Evolutionary conservation across 345 rosid species (phyloP), one percentile per base, ranked within the genome.

Genomic region (Noccaea bulbosa): DNA sequence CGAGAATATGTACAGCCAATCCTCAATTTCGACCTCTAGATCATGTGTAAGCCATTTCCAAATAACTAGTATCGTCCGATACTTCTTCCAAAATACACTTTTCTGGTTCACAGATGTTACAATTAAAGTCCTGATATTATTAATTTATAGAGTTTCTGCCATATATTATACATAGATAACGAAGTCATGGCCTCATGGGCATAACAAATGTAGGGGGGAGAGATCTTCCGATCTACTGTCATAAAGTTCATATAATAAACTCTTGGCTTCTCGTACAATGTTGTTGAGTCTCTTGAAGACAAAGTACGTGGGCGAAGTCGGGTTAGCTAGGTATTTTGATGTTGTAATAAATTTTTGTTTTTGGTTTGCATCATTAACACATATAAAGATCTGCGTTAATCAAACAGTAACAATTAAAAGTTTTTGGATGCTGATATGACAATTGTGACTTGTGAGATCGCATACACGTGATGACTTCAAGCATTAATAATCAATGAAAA

Each of bases 211-310:
- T 12, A 6, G 17, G 17, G 16, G 3, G 11, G 53, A 17, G 53
- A 17, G 7, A 5, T 17, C 32, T 10, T 9, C 5, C 14, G 3
- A 9, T 9, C 20, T 4, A 10, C 9, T 9, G 7, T 50, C 33
- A 38, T 9, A 9, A 3, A 38, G 1, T 50, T 5, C 34, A 50
- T 50, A 50, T 22, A 12, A 11, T 22, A 7, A 16, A 2, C 24
- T 10, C 1, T 14, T 12, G 8, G 59, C 38, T 53, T 30, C 17
- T 27, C 20, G 39, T n/a, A 8, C 12, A 51, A 27, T 51, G 35
- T 51, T 27, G 56, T 27, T 54, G 56, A n/a, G 22, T 54, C 60
- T 54, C 60, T 14, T 34, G 2, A 54, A 54, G 40, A 33, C 59
- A 32, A 52, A 11, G 6, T 32, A n/a, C 0, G 38, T 53, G 20